Evolutionary conservation across 768 basidiomycete species (phyloP), one percentile per base, ranked within the genome.

Genomic region (Psilocybe tampanensis): DNA sequence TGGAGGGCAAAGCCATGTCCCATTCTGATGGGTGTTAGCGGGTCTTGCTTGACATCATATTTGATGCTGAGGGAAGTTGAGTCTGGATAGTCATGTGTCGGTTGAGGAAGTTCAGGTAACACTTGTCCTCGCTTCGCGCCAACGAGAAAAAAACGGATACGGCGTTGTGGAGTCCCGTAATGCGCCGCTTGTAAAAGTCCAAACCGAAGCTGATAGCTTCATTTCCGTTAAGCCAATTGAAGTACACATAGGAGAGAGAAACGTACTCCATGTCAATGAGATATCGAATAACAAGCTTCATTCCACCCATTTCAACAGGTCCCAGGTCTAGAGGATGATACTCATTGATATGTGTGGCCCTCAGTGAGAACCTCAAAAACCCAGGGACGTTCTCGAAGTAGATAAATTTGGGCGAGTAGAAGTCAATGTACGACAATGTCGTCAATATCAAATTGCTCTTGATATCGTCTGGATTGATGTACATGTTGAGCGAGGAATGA

Each of bases 401-500:
- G 41, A 71, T 74, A 54, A 74, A 72, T 12, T 67, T 65, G 0
- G 83, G 82, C 3, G 70, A 67, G 41, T 79, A 68, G 29, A 72
- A 69, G 47, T 86, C 84, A 7, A 86, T 66, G 54, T 70, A 83
- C 1, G 83, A 82, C 3, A 84, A 60, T 0, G 80, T 78, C 2
- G 82, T 90, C 17, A 92, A 74, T 26, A 92, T 84, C 1, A 91
- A 70, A 60, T 85, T 87, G 60, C 81, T 87, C 69, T 90, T 90
- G 17, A 69, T 66, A 62, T 93, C 90, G 58, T 85, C 78, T 6
- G 85, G 86, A 55, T 76, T 83, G 52, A 82, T 82, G 64, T 74
- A 90, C 83, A 85, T 89, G 66, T 93, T 93, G 18, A 92, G 67
- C 0, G 68, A 66, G 0, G 90, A 92, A 64, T 92, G 90, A 2